Evolutionary conservation across 2,329 filamentous ascomycete species (phyloP), one percentile per base, ranked within the genome.

Genomic region (Colletotrichum truncatum): DNA sequence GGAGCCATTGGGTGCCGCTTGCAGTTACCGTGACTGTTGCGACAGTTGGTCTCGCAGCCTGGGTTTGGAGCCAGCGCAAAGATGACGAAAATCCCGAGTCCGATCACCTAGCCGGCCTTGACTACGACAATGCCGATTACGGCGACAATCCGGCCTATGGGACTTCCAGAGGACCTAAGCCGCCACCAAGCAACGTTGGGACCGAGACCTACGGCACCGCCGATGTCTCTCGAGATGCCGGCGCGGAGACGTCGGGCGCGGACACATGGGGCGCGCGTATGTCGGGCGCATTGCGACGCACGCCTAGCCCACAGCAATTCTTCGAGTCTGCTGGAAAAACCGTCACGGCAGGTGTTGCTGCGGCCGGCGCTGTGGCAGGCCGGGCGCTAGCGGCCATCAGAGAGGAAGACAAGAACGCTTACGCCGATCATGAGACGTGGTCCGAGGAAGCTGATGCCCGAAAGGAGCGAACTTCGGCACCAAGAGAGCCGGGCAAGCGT

Each of bases 41-140:
- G 66, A 93, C 94, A 21, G 90, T 92, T 59, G 94, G 94, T 32
- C 81, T 97, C 49, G 94, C 91, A 55, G 93, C 93, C 62, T 98
- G 95, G 95, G 89, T 94, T 66, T 97, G 94, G 94, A 97, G 92
- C 77, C 94, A 97, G 80, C 91, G 93, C 73, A 88, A 86, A 73
- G 90, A 92, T 70, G 87, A 93, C 56, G 90, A 94, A 26, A 86
- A 89, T 56, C 85, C 87, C 62, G 85, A 89, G 67, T 83, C 85
- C 68, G 86, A 89, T 56, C 81, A 82, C 58, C 80, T 82, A 71
- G 82, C 83, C 59, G 82, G 83, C 66, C 77, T 84, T 67, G 81
- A 82, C 75, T 81, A 81, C 68, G 77, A 77, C 63, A 76, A 76
- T 67, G 76, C 84, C 64, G 84, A 87, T 71, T 86, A 87, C 69